Conservation (phyloP, 108 stramenopile genomes). For the Aurantiochytrium sp. region DNA sequence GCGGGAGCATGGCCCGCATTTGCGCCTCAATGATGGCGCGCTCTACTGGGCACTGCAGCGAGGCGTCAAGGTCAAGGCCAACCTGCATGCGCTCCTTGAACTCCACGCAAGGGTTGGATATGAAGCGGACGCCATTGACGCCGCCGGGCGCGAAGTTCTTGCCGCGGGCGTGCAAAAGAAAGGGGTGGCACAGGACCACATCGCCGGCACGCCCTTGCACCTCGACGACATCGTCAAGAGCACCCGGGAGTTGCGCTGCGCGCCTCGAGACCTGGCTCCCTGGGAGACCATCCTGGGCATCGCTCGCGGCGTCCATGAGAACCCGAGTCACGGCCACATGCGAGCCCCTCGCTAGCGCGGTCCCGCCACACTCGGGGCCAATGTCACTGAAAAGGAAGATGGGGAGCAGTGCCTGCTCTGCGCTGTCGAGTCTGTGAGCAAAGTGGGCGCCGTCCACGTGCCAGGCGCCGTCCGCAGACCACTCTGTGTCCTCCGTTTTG, state of each 20-base stretch:
- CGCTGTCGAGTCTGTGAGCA: background rate
- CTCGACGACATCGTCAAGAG: background rate
- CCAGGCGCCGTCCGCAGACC: background rate
- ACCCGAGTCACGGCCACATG: background rate
- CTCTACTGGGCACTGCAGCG: background rate
- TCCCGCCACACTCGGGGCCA: background rate
- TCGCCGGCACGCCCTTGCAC: background rate
- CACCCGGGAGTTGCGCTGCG: background rate
- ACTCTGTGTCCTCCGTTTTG: background rate
- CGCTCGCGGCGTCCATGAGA: background rate
- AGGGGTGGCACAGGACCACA: background rate
- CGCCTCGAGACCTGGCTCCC: background rate
- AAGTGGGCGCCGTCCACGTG: slow-evolving; percentile 5
- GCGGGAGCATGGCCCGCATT: background rate
- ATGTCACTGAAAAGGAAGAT: background rate
- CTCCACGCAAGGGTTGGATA: background rate
- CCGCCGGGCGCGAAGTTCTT: background rate
- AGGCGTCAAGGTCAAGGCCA: background rate
- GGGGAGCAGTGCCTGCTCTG: background rate
- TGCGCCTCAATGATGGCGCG: background rate
- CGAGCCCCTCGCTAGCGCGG: background rate
- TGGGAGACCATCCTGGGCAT: background rate
- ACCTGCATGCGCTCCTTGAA: background rate
- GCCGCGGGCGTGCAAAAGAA: background rate
- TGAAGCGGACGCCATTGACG: background rate